Conservation (phyloP, 1,284 basidiomycete genomes). For the Filobasidium uniguttulatum region DNA sequence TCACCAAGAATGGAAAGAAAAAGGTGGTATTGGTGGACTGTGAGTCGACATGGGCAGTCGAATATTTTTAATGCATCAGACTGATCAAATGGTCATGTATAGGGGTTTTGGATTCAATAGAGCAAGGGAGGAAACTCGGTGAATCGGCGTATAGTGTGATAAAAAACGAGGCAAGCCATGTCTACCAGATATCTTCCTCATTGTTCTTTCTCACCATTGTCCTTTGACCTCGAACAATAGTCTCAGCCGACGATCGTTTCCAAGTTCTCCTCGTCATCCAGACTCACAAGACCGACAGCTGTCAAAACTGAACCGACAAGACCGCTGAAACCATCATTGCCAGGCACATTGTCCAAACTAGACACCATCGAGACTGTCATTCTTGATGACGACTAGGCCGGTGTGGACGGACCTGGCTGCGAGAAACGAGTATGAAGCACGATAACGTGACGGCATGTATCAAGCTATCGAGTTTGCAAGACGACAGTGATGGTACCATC, state of each 20-base stretch:
- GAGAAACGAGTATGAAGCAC: too few relatives aligned
- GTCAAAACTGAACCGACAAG: too few relatives aligned
- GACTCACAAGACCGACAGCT: too few relatives aligned
- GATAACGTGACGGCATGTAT: too few relatives aligned
- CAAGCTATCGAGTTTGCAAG: too few relatives aligned
- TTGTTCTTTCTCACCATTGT: not conserved
- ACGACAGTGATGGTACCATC: too few relatives aligned
- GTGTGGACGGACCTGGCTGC: too few relatives aligned
- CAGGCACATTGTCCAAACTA: too few relatives aligned
- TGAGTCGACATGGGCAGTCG: constrained; percentile 17
- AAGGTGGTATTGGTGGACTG: constrained; percentile 34
- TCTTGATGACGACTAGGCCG: too few relatives aligned
- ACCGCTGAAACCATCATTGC: too few relatives aligned
- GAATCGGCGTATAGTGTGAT: constrained; percentile 33
- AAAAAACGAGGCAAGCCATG: constrained; percentile 28
- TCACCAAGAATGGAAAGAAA: constrained; percentile 23
- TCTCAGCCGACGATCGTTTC: constrained; percentile 1
- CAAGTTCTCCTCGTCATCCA: too few relatives aligned
- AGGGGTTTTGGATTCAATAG: constrained; percentile 34
- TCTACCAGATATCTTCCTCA: not conserved
- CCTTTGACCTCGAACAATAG: not conserved
- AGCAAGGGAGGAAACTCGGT: constrained; percentile 23
- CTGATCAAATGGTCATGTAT: not conserved
- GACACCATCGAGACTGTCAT: too few relatives aligned
- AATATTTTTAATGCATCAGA: not conserved